Evolutionary conservation across 1,139 yeast species (phyloP), one percentile per base, ranked within the genome.

Genomic region (Yamadazyma mexicana): DNA sequence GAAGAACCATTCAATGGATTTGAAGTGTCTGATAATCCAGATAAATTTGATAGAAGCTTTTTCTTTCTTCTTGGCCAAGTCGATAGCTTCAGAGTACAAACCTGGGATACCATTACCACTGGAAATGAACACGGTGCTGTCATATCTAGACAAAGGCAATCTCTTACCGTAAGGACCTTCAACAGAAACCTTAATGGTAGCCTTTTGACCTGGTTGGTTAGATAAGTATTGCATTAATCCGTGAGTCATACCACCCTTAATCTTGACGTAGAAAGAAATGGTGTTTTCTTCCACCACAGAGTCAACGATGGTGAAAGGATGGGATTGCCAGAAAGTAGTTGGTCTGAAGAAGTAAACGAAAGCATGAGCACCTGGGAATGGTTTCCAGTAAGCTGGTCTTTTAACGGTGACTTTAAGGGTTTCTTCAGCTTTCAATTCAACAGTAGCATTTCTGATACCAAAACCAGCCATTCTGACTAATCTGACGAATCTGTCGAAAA

Each of bases 61-160:
- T n/a, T 44, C 40, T 11, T 46, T 38, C 26, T 45, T 45, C 27
- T 39, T 42, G n/a, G 59, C 60, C 40, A 64, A 48, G 33, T 54
- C 53, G 32, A 49, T 47, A 12, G 67, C 68, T 49, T 66, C 68
- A 22, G 61, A 55, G 46, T 59, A 68, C 37, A 67, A 49, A 18
- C 73, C 73, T 2, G 95, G 85, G 47, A 87, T 72, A 49, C 95
- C 95, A 44, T 83, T 82, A 36, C 92, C 92, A 45, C 89, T 86
- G 32, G 72, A 80, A 39, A 84, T 51, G 35, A 84, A 66, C 15
- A 83, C 57, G 3, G 73, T 64, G 39, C 73, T 75, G 38, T 79
- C 81, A 54, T 75, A 83, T 40, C 75, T 66, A 40, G 73, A 72
- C 34, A 64, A 49, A 17, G 71, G 59, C 16, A 56, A 38, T 25